Percentiles rank a stretch among this genome's conserved stretches.
These are phyloP conservation scores for Zymoseptoria crescenta DNA, from an alignment of 2,329 filamentous ascomycete species.

Conservation along the genomic window DNA sequence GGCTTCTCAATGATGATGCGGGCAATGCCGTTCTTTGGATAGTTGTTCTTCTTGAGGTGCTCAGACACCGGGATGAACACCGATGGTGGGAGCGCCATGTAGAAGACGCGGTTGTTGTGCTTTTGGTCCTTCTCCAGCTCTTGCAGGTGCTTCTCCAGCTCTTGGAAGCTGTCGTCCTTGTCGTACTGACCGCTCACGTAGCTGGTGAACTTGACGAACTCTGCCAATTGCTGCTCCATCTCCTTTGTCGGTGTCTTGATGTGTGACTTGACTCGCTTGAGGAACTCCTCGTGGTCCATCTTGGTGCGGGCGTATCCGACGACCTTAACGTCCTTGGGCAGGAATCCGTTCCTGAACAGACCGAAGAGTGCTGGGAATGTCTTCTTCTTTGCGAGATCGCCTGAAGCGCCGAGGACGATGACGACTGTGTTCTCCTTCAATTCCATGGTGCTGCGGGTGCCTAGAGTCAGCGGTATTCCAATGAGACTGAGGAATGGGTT, in stretches of 20 bases:
- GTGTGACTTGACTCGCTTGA: slow-evolving; percentile 90
- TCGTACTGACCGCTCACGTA: slow-evolving; percentile 98
- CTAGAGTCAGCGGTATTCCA: not conserved
- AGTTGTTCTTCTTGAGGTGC: slow-evolving; percentile 95
- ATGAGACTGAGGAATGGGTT: not conserved
- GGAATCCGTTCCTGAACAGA: slow-evolving; percentile 97
- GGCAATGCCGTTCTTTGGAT: slow-evolving; percentile 81
- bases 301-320: slow-evolving; percentile 98
- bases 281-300: slow-evolving; percentile 96
- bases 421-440: slow-evolving; percentile 98
- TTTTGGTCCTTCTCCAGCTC: slow-evolving; percentile 73
- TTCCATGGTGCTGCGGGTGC: slow-evolving; percentile 64
- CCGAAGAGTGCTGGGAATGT: slow-evolving; percentile 97
- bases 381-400: slow-evolving; percentile 99
- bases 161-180: slow-evolving; percentile 85
- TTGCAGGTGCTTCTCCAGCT: slow-evolving; percentile 76
- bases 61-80: slow-evolving; percentile 98
- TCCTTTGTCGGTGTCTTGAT: slow-evolving; percentile 99
- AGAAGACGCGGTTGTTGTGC: slow-evolving; percentile 90
- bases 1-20: slow-evolving; percentile 99
- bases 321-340: slow-evolving; percentile 90
- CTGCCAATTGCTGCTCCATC: slow-evolving; percentile 85
- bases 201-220: slow-evolving; percentile 80
- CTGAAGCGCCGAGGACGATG: slow-evolving; percentile 91
- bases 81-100: slow-evolving; percentile 96